These are phyloP conservation scores for Euclidium syriacum DNA, from an alignment of 345 rosid genomes.

Conservation along the genomic window DNA sequence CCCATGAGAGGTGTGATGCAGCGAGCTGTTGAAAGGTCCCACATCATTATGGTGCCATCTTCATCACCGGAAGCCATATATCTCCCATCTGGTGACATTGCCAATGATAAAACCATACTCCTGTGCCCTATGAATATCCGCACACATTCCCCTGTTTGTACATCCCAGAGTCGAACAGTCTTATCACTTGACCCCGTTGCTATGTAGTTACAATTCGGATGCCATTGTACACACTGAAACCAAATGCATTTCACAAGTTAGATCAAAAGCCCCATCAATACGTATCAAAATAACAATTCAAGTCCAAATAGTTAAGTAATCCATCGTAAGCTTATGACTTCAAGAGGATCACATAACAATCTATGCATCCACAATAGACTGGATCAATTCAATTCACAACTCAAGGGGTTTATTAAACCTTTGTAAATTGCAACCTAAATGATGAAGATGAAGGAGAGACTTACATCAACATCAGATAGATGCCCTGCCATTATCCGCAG, in stretches of 20 bases:
- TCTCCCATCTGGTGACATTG: conserved; percentile 96
- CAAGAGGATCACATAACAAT: background rate
- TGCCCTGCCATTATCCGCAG: conserved; percentile 96
- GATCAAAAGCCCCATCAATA: background rate
- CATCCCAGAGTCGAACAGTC: conserved; percentile 92
- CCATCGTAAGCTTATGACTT: background rate
- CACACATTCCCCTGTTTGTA: conserved; percentile 85
- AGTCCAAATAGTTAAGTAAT: background rate
- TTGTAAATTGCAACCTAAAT: background rate
- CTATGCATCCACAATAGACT: background rate
- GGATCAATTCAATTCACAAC: background rate
- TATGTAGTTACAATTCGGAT: conserved; percentile 91
- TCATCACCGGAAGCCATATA: conserved; percentile 97
- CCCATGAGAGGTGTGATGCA: conserved; percentile 90
- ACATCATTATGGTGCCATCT: conserved; percentile 94
- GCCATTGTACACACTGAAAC: conserved; percentile 94
- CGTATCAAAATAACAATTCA: background rate
- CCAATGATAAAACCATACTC: conserved; percentile 60
- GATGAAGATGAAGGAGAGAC: conserved; percentile 24
- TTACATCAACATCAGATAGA: conserved; percentile 94
- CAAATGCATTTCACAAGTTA: conserved; percentile 14
- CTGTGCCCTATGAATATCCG: conserved; percentile 75
- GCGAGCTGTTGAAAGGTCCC: conserved; percentile 97
- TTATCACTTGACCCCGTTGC: conserved; percentile 95
- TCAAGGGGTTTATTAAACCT: background rate